Conservation (phyloP, 2,329 filamentous ascomycete genomes). For the Penicillium sp. region DNA sequence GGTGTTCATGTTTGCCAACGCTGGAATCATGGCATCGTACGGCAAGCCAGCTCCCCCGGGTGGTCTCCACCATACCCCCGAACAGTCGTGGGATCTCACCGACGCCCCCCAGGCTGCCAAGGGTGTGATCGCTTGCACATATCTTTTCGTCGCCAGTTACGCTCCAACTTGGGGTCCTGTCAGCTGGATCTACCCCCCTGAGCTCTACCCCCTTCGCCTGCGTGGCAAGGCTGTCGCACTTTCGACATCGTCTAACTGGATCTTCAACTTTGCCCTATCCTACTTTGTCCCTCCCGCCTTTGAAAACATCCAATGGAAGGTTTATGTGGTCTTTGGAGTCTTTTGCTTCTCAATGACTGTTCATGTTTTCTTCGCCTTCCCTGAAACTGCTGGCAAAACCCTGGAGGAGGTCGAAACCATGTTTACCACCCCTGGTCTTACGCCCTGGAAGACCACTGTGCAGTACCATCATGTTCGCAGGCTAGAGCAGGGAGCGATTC, state of each 20-base stretch:
- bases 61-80: slow-evolving; percentile 32
- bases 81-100: slow-evolving; percentile 40
- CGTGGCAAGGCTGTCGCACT: slow-evolving; percentile 64
- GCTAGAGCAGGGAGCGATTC: slow-evolving; percentile 16
- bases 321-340: slow-evolving; percentile 71
- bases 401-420: slow-evolving; percentile 75
- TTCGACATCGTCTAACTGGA: slow-evolving; percentile 62
- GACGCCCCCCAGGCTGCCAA: slow-evolving; percentile 55
- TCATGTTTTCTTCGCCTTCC: slow-evolving; percentile 58
- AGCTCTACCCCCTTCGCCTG: slow-evolving; percentile 61
- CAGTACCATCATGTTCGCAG: slow-evolving; percentile 19
- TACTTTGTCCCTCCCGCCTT: slow-evolving; percentile 59
- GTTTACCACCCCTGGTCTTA: slow-evolving; percentile 49
- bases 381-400: slow-evolving; percentile 57
- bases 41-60: slow-evolving; percentile 43
- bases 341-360: slow-evolving; percentile 67
- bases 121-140: slow-evolving; percentile 68
- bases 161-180: slow-evolving; percentile 64
- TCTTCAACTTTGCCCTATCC: slow-evolving; percentile 56
- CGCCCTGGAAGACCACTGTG: slow-evolving; percentile 19
- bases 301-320: slow-evolving; percentile 55
- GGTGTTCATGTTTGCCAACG: slow-evolving; percentile 44
- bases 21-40: slow-evolving; percentile 40
- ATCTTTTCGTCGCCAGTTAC: slow-evolving; percentile 69
- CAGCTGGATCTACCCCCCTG: slow-evolving; percentile 59